phyloP scores from a whole-genome alignment of 2,329 filamentous ascomycete genomes.

The Alternaria gansuensis region DNA sequence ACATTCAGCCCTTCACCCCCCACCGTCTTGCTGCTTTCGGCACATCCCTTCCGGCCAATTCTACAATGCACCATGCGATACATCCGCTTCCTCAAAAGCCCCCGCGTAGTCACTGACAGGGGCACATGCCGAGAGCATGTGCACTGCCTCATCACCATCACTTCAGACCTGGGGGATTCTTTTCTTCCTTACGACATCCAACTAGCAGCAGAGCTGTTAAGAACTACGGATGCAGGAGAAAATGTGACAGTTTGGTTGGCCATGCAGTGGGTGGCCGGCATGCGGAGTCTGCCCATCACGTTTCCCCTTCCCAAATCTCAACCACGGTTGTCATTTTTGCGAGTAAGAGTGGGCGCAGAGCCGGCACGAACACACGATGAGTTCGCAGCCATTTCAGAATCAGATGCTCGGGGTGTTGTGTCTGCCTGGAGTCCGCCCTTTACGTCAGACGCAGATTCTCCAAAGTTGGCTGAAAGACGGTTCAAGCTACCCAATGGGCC shows the following conservation, averaged over 20 bases:
- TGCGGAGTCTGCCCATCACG: constrained; percentile 56
- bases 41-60: constrained; percentile 1
- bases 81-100: constrained; percentile 73
- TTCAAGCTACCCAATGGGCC: constrained; percentile 56
- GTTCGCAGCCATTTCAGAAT: constrained; percentile 36
- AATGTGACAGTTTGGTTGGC: constrained; percentile 55
- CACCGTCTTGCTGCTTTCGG: constrained; percentile 14
- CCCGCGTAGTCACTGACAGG: constrained; percentile 57
- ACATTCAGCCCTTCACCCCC: constrained; percentile 24
- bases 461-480: constrained; percentile 65
- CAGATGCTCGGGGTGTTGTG: constrained; percentile 59
- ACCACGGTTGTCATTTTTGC: constrained; percentile 49
- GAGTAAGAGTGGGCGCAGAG: constrained; percentile 54
- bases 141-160: constrained; percentile 66
- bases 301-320: constrained; percentile 55
- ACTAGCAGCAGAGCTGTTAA: constrained; percentile 54
- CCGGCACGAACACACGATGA: constrained; percentile 40
- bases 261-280: constrained; percentile 56
- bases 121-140: constrained; percentile 27
- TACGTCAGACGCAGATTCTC: constrained; percentile 54
- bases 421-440: constrained; percentile 65
- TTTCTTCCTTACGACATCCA: constrained; percentile 63
- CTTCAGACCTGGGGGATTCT: constrained; percentile 73
- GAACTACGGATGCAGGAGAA: constrained; percentile 34
- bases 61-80: constrained; percentile 57